A percentile compares a stretch with the other conserved stretches of the same genome.
These are phyloP conservation scores for Boletus vermiculosoides DNA, from an alignment of 768 basidiomycete species.

Conservation along the genomic window DNA sequence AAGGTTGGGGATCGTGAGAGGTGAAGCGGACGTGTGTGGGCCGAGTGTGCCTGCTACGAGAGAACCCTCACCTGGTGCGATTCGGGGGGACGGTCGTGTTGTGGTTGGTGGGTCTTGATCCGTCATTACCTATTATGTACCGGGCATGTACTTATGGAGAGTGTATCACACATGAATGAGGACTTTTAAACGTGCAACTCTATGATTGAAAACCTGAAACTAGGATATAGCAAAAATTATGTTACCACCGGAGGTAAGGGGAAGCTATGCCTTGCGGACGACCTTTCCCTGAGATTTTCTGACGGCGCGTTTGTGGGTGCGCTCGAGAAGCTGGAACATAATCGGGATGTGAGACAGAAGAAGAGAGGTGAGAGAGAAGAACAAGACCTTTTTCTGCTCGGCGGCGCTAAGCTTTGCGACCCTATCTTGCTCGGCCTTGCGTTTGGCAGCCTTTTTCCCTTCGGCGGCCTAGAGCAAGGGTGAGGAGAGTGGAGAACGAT, in stretches of 20 bases:
- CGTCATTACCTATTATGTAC: conserved; percentile 7
- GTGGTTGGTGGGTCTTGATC: conserved; percentile 15
- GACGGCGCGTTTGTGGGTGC: conserved; percentile 70
- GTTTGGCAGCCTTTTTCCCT: conserved; percentile 70
- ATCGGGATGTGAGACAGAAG: conserved; percentile 1
- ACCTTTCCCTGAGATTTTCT: conserved; percentile 69
- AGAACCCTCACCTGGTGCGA: conserved; percentile 16
- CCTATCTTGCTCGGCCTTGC: conserved; percentile 70
- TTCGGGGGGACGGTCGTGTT: conserved; percentile 1
- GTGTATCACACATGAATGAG: conserved; percentile 14
- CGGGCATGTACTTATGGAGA: not conserved
- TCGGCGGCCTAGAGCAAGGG: conserved; percentile 47
- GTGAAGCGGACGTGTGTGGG: conserved; percentile 21
- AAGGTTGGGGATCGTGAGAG: conserved; percentile 48
- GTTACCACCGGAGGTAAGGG: not conserved
- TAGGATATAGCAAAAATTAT: conserved; percentile 1
- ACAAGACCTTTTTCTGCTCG: conserved; percentile 76
- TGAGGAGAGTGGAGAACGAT: not conserved
- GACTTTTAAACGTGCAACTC: conserved; percentile 3
- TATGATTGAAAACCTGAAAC: conserved; percentile 11
- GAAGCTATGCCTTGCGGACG: conserved; percentile 33
- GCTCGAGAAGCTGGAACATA: conserved; percentile 55
- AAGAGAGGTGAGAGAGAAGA: not conserved
- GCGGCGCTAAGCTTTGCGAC: conserved; percentile 69
- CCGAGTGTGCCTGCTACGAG: conserved; percentile 14